Conservation (phyloP, 805 yeast species). For the Candida montana region DNA sequence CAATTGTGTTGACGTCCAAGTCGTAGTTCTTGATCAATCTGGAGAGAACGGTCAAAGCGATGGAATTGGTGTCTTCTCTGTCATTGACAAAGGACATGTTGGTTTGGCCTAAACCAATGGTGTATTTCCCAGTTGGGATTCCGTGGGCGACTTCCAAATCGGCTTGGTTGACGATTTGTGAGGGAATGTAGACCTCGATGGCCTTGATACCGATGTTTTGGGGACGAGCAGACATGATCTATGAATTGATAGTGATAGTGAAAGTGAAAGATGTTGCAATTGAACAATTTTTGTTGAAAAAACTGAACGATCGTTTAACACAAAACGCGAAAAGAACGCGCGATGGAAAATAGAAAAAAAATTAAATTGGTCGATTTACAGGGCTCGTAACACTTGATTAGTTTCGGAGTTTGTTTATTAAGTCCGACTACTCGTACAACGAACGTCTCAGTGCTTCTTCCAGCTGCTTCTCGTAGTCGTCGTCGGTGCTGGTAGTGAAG, state of each 20-base stretch:
- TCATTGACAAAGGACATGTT: slow-evolving; percentile 97
- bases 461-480: slow-evolving; percentile 14
- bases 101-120: slow-evolving; percentile 98
- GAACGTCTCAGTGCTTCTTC: slow-evolving; percentile 24
- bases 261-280: neutral
- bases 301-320: slow-evolving; percentile 3
- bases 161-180: slow-evolving; percentile 72
- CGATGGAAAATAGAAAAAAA: neutral
- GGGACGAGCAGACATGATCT: slow-evolving; percentile 36
- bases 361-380: no score
- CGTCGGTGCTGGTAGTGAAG: no score
- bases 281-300: neutral
- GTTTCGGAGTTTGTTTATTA: no score
- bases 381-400: no score
- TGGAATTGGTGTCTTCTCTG: slow-evolving; percentile 94
- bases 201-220: slow-evolving; percentile 95
- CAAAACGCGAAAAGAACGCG: neutral
- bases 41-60: slow-evolving; percentile 83
- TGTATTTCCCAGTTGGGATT: slow-evolving; percentile 90
- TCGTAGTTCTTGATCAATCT: slow-evolving; percentile 74
- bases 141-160: slow-evolving; percentile 83
- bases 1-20: slow-evolving; percentile 75
- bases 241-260: neutral
- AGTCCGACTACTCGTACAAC: slow-evolving; percentile 11
- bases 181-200: slow-evolving; percentile 86